Base-by-base conservation (phyloP, 768 basidiomycete genomes). In the Boletus subcaerulescens region DNA sequence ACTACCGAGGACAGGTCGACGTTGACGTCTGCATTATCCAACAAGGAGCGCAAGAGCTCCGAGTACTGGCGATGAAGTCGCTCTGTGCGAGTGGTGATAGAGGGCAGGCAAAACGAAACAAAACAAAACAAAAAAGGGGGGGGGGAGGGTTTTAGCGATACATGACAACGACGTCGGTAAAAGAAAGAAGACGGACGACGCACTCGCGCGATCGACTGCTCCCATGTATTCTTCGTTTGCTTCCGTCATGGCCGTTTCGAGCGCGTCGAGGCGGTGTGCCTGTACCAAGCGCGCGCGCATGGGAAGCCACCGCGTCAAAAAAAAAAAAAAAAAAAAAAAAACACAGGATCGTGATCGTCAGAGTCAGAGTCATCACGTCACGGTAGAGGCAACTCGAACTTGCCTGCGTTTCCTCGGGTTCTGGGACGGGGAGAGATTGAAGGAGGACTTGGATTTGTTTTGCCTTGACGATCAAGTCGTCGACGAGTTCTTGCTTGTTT, bases 391-490 rank as follows among this genome's bases (percentile, higher is more conserved):
- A 14, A 36, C 15, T 12, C 3, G 26, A 20, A 53, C 64, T 45
- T 14, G 49, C 91, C 78, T 91, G 90, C 20, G 78, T 78, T 65
- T 89, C 87, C 64, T 91, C 89, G 3, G 84, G 78, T 65, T 93
- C 91, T 3, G 87, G 86, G 38, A 82, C 83, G 0, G 91, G 92
- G 14, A 96, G 71, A 0, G 85, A 85, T 47, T 87, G 81, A 48
- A 96, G 90, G 45, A 95, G 80, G 63, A 83, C 86, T 62, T 95
- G 89, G 40, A 96, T 82, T 68, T 94, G 91, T 64, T 95, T 95
- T 14, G 91, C 91, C 64, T 95, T 94, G 38, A 84, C 78, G 39
- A 94, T 80, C 39, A 96, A 76, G 64, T 95, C 93, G 15, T 80
- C 74, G 5, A 93, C 90, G 20, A 95, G 83, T 68, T 95, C 92